These are phyloP conservation scores for Cairneyella variabilis DNA, from an alignment of 495 filamentous ascomycete species.

Conservation along the genomic window DNA sequence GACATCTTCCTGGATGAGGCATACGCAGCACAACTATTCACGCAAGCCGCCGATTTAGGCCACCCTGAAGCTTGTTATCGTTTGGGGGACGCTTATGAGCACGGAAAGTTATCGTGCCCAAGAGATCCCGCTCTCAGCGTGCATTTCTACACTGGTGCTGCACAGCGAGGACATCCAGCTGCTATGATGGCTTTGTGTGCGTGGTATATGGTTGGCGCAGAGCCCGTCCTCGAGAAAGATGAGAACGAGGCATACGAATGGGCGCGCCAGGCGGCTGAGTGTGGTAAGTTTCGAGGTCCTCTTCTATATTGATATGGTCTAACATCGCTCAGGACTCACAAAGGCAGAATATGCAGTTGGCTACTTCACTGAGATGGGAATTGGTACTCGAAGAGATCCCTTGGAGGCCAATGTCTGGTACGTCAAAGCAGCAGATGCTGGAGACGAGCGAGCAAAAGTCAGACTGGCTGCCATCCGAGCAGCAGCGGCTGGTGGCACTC, in stretches of 20 bases:
- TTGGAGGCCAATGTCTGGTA: constrained; percentile 98
- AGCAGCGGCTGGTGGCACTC: constrained; percentile 70
- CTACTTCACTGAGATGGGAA: constrained; percentile 98
- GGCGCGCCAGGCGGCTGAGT: constrained; percentile 80
- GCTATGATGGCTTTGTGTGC: constrained; percentile 99
- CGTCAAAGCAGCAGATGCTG: constrained; percentile 89
- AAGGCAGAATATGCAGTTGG: constrained; percentile 95
- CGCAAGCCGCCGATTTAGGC: constrained; percentile 88
- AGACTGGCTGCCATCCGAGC: constrained; percentile 81
- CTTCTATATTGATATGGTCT: constrained; percentile 14
- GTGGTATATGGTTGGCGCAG: constrained; percentile 96
- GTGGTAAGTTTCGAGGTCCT: constrained; percentile 54
- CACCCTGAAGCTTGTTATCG: constrained; percentile 79
- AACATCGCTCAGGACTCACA: constrained; percentile 57
- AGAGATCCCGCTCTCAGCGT: constrained; percentile 90
- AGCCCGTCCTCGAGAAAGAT: constrained; percentile 89
- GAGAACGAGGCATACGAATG: constrained; percentile 96
- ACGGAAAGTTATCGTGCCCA: constrained; percentile 82
- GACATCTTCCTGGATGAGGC: constrained; percentile 86
- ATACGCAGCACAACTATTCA: constrained; percentile 93
- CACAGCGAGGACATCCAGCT: constrained; percentile 72
- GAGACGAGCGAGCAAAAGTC: constrained; percentile 83
- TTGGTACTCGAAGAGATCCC: constrained; percentile 87
- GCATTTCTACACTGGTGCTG: constrained; percentile 94
- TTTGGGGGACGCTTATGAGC: constrained; percentile 96